Evolutionary conservation across 1,284 basidiomycete species (phyloP).

Genomic region (Ganoderma meredithae): DNA sequence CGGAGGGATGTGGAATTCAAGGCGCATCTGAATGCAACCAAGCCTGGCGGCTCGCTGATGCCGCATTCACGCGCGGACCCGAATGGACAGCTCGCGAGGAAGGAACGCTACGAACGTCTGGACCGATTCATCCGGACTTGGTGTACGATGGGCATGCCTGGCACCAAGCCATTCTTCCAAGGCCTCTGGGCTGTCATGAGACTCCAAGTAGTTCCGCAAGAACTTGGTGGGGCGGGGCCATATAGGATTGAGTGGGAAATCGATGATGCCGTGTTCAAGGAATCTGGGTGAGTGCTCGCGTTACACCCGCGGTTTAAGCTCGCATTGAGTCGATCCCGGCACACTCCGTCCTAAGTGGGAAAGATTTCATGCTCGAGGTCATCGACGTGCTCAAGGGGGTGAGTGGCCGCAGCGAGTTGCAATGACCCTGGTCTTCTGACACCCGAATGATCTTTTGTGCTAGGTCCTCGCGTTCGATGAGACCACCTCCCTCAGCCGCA

Average conservation of each 20-base stretch:
- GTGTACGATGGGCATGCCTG: constrained; percentile 84
- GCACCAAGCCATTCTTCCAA: constrained; percentile 82
- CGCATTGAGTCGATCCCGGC: constrained; percentile 30
- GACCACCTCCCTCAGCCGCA: constrained; percentile 50
- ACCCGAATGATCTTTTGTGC: constrained; percentile 18
- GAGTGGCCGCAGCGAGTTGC: constrained; percentile 39
- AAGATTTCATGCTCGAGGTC: constrained; percentile 85
- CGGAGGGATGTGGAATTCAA: constrained; percentile 78
- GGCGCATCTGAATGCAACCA: constrained; percentile 75
- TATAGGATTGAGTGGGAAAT: constrained; percentile 79
- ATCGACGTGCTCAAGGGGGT: constrained; percentile 85
- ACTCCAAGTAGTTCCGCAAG: constrained; percentile 73
- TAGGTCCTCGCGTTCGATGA: constrained; percentile 70
- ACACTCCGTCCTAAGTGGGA: constrained; percentile 60
- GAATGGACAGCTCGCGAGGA: constrained; percentile 62
- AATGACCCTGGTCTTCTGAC: neutral
- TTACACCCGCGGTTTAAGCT: constrained; percentile 29
- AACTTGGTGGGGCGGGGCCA: constrained; percentile 74
- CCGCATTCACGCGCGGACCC: constrained; percentile 73
- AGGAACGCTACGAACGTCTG: constrained; percentile 76
- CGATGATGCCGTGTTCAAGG: constrained; percentile 85
- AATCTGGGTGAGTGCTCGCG: constrained; percentile 71
- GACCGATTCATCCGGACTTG: constrained; percentile 75
- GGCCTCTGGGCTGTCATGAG: constrained; percentile 79
- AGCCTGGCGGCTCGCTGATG: constrained; percentile 74